These are phyloP conservation scores for Alternaria sp. DNA, from an alignment of 2,329 filamentous ascomycete genomes.

Conservation along the genomic window DNA sequence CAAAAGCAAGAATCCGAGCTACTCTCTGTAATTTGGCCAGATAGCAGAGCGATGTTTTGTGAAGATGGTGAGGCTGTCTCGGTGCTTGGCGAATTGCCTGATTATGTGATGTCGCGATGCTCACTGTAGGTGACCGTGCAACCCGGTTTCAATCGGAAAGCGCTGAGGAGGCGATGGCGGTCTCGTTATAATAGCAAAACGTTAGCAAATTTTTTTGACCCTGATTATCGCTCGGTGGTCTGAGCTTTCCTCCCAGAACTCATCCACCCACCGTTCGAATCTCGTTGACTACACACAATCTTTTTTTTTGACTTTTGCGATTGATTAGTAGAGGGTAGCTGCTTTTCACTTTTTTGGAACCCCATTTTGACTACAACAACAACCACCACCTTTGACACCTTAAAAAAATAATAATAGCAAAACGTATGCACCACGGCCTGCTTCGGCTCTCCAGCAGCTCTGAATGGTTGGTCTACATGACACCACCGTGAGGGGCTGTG, in stretches of 20 bases:
- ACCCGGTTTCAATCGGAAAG: not conserved
- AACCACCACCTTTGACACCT: too few species aligned
- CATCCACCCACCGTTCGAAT: too few species aligned
- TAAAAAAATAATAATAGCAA: not conserved
- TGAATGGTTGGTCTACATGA: conserved; percentile 6
- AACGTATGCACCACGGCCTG: conserved; percentile 3
- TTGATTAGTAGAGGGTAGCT: too few species aligned
- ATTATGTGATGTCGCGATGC: not conserved
- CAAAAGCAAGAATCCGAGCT: not conserved
- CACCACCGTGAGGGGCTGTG: conserved; percentile 6
- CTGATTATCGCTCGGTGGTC: too few species aligned
- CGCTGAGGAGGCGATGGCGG: not conserved
- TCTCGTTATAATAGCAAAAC: not conserved
- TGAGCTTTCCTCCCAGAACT: too few species aligned
- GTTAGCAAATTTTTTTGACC: too few species aligned
- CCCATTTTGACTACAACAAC: too few species aligned
- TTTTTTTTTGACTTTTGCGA: too few species aligned
- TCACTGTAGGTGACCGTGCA: not conserved
- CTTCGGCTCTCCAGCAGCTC: conserved; percentile 8
- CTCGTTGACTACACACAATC: too few species aligned
- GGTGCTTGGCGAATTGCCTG: not conserved
- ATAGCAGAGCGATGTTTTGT: too few species aligned
- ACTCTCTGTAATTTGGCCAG: not conserved
- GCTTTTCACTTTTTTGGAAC: too few species aligned
- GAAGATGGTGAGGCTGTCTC: conserved; percentile 3